phyloP scores from a whole-genome alignment of 2,329 filamentous ascomycete genomes.

The Aureobasidium leucospermi region DNA sequence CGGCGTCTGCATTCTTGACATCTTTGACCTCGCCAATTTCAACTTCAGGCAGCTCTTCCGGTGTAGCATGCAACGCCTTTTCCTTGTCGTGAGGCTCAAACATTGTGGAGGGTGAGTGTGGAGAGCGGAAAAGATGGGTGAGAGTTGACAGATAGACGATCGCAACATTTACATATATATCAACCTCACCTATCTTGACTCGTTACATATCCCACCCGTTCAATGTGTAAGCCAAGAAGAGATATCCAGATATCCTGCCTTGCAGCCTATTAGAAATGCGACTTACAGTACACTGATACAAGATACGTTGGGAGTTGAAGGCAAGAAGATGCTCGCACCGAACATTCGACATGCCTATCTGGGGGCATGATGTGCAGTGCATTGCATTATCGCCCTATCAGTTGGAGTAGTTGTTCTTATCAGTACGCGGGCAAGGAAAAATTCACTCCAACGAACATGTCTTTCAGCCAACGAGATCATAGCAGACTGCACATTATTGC shows the following conservation, averaged over 20 bases:
- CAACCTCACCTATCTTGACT: not conserved
- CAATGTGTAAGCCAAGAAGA: not conserved
- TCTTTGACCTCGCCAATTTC: constrained; percentile 23
- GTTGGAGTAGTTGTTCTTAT: not conserved
- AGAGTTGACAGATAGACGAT: not conserved
- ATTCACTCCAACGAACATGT: not conserved
- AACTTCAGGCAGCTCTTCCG: not conserved
- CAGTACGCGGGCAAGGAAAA: not conserved
- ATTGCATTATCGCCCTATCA: constrained; percentile 9
- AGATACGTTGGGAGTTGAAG: no score
- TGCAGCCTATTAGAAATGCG: constrained; percentile 1
- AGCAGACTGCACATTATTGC: not conserved
- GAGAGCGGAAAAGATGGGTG: not conserved
- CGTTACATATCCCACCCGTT: not conserved
- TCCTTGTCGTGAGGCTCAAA: constrained; percentile 10
- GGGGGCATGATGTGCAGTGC: not conserved
- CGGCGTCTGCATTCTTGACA: constrained; percentile 25
- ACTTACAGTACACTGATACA: not conserved
- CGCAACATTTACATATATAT: not conserved
- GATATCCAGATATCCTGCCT: not conserved
- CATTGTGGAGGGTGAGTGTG: not conserved
- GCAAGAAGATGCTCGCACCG: not conserved
- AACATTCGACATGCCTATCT: constrained; percentile 1
- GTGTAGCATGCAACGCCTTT: constrained; percentile 1
- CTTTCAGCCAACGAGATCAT: not conserved